phyloP scores from a whole-genome alignment of 768 basidiomycete genomes.

The Agaricus bisporus region DNA sequence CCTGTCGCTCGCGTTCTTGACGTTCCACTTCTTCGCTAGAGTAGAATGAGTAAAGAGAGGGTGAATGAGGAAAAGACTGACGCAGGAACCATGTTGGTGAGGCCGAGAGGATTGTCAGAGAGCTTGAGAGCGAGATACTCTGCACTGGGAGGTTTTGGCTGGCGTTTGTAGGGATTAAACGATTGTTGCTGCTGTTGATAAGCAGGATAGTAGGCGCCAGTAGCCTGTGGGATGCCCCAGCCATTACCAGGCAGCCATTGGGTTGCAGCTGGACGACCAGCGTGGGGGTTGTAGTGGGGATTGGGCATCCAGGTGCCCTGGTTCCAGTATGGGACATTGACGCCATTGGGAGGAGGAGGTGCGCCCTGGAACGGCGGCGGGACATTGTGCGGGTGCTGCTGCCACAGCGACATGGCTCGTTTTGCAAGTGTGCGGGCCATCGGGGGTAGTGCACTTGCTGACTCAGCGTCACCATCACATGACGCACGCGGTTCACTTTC shows the following conservation, averaged over 20 bases:
- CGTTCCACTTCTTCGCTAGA: constrained; percentile 29
- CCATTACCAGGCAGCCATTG: constrained; percentile 35
- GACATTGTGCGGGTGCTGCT: constrained; percentile 1
- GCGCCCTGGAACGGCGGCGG: constrained; percentile 38
- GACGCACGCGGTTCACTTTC: too few species aligned
- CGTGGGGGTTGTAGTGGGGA: constrained; percentile 30
- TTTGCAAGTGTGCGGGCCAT: not conserved
- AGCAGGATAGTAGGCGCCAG: constrained; percentile 15
- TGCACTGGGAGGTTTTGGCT: constrained; percentile 53
- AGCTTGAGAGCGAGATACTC: constrained; percentile 60
- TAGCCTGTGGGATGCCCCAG: constrained; percentile 24
- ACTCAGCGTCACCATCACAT: constrained; percentile 15
- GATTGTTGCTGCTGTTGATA: constrained; percentile 20
- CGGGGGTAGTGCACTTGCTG: not conserved
- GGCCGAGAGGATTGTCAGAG: constrained; percentile 56
- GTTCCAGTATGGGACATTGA: constrained; percentile 44
- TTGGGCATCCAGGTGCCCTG: constrained; percentile 49
- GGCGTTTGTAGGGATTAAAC: constrained; percentile 61
- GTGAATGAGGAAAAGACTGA: constrained; percentile 25
- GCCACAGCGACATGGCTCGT: too few species aligned
- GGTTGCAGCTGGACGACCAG: constrained; percentile 15
- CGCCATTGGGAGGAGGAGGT: constrained; percentile 50
- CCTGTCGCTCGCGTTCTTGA: constrained; percentile 15
- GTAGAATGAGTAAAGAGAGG: not conserved
- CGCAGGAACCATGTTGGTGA: constrained; percentile 62